Percentiles rank a stretch among this genome's conserved stretches.
Evolutionary conservation across 352 stramenopile species (phyloP).

Genomic region (Globisporangium splendens): DNA sequence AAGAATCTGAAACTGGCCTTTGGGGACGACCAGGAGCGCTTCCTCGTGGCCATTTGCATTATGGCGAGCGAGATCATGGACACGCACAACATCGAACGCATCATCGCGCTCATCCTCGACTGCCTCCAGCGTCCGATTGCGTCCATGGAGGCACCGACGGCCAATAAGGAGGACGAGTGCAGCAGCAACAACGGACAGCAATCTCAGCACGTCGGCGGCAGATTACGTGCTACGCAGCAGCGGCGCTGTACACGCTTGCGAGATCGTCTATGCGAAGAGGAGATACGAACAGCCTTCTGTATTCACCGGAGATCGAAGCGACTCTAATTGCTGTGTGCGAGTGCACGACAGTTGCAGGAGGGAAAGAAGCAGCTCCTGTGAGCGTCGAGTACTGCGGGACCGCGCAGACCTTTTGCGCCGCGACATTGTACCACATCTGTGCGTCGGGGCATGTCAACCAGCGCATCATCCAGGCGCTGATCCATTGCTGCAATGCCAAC

Average conservation of each 20-base stretch:
- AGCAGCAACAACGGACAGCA: slow-evolving; percentile 6
- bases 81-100: slow-evolving; percentile 47
- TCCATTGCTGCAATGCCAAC: slow-evolving; percentile 66
- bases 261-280: slow-evolving; percentile 50
- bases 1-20: slow-evolving; percentile 43
- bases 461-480: slow-evolving; percentile 56
- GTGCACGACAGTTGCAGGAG: slow-evolving; percentile 12
- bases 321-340: slow-evolving; percentile 55
- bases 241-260: slow-evolving; percentile 49
- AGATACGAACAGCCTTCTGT: slow-evolving; percentile 41
- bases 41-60: slow-evolving; percentile 60
- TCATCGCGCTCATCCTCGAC: slow-evolving; percentile 47
- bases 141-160: slow-evolving; percentile 11
- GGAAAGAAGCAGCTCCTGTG: slow-evolving; percentile 1
- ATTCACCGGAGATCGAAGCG: slow-evolving; percentile 35
- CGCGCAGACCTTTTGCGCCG: slow-evolving; percentile 68
- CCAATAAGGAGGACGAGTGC: background rate
- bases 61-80: slow-evolving; percentile 67
- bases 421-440: slow-evolving; percentile 74
- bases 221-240: slow-evolving; percentile 45
- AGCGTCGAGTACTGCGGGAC: slow-evolving; percentile 10
- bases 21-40: slow-evolving; percentile 61
- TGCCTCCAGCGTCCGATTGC: slow-evolving; percentile 26
- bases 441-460: slow-evolving; percentile 43
- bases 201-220: slow-evolving; percentile 33